Evolutionary conservation across 1,284 basidiomycete genomes (phyloP).

Genomic region (Gymnopus androsaceus): DNA sequence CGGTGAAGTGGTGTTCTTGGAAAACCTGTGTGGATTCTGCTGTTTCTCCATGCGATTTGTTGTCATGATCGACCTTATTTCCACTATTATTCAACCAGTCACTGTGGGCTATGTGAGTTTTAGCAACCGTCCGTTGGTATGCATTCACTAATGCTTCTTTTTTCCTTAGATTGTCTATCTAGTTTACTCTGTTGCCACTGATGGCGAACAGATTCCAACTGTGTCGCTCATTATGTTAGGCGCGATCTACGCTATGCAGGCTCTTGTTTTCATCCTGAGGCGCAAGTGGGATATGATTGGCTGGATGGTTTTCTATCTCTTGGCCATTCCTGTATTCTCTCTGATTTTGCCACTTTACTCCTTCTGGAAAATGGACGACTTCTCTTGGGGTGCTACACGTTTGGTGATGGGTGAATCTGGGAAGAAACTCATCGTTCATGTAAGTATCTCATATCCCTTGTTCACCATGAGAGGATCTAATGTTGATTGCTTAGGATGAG

Average conservation of each 20-base stretch:
- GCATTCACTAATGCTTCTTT: conserved; percentile 2
- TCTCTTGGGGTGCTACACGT: conserved; percentile 97
- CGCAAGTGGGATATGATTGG: conserved; percentile 96
- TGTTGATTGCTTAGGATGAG: conserved; percentile 68
- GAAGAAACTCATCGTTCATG: conserved; percentile 93
- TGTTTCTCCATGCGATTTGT: conserved; percentile 99
- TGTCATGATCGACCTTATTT: conserved; percentile 93
- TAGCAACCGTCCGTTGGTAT: too few species aligned
- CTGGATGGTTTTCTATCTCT: conserved; percentile 96
- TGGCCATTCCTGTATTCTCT: conserved; percentile 90
- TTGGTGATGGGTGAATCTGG: conserved; percentile 93
- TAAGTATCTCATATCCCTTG: conserved; percentile 41
- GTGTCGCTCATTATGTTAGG: conserved; percentile 90
- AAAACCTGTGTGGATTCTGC: conserved; percentile 95
- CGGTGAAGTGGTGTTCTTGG: conserved; percentile 88
- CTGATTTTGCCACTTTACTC: conserved; percentile 94
- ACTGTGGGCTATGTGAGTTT: conserved; percentile 89
- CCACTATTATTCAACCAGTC: conserved; percentile 87
- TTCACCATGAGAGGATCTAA: conserved; percentile 18
- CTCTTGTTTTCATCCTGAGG: conserved; percentile 82
- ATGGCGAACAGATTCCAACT: conserved; percentile 67
- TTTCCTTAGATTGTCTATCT: conserved; percentile 77
- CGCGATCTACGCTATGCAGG: conserved; percentile 91
- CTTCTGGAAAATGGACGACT: conserved; percentile 99
- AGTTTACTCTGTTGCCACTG: conserved; percentile 71